Percentiles rank a stretch among this genome's conserved stretches.
phyloP scores from a whole-genome alignment of 192 early-diverging fungal species.

The Backusella australiensis region DNA sequence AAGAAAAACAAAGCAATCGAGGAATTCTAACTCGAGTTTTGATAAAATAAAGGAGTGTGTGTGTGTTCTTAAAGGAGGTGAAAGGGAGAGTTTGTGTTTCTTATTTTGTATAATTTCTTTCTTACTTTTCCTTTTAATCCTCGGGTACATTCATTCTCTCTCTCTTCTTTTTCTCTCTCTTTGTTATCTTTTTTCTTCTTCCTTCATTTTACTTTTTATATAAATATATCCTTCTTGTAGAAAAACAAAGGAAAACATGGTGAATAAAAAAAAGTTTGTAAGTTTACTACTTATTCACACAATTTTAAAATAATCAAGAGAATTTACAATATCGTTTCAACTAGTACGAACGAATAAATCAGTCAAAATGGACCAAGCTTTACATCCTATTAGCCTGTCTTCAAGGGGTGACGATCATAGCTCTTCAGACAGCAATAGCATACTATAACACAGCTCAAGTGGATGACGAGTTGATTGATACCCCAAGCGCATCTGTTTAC shows the following conservation, averaged over 20 bases:
- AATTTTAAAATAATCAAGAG: no score
- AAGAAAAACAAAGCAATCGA: constrained; percentile 1
- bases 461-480: neutral
- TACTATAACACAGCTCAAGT: constrained; percentile 28
- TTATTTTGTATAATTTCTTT: neutral
- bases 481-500: neutral
- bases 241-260: neutral
- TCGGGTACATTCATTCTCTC: neutral
- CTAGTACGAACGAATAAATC: constrained; percentile 26
- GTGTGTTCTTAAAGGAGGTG: neutral
- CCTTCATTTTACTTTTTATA: neutral
- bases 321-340: neutral
- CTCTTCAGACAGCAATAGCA: constrained; percentile 29
- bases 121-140: neutral
- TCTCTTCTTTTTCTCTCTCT: neutral
- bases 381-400: constrained; percentile 26
- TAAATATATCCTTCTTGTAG: neutral
- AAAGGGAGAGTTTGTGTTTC: neutral
- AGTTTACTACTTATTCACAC: neutral
- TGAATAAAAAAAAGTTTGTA: constrained; percentile 3
- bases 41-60: neutral
- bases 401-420: constrained; percentile 32
- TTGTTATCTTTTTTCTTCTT: neutral
- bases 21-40: neutral
- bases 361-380: constrained; percentile 27